Conservation (phyloP, 805 yeast genomes). For the Kluyveromyces dobzhanskii region DNA sequence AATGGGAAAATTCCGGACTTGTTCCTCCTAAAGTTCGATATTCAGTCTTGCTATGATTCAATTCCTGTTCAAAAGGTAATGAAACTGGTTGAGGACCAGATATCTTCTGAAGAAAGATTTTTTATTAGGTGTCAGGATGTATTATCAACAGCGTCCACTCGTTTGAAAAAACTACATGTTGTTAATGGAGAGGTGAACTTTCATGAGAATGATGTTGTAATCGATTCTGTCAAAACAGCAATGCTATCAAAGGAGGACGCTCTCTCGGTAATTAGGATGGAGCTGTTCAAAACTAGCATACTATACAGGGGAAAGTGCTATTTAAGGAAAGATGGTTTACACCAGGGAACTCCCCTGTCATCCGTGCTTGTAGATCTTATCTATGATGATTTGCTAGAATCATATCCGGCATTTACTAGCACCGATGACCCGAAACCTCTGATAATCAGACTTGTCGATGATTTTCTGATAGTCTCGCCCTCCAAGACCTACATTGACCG, state of each 20-base stretch:
- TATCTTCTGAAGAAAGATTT: slow-evolving; percentile 17
- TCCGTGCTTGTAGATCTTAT: slow-evolving; percentile 65
- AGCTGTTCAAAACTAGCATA: slow-evolving; percentile 44
- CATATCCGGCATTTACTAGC: slow-evolving; percentile 21
- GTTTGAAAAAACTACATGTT: slow-evolving; percentile 8
- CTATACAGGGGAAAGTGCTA: slow-evolving; percentile 31
- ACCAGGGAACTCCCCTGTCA: slow-evolving; percentile 79
- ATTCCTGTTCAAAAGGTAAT: slow-evolving; percentile 42
- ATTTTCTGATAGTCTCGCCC: slow-evolving; percentile 64
- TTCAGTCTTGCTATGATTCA: slow-evolving; percentile 68
- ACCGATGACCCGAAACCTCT: slow-evolving; percentile 24
- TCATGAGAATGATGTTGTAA: slow-evolving; percentile 12
- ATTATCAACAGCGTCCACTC: slow-evolving; percentile 14
- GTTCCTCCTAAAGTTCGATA: slow-evolving; percentile 63
- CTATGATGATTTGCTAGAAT: slow-evolving; percentile 51
- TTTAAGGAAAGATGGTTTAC: slow-evolving; percentile 59
- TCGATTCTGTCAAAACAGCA: slow-evolving; percentile 30
- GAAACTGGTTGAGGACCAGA: slow-evolving; percentile 21
- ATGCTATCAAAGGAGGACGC: slow-evolving; percentile 38
- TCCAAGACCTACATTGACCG: slow-evolving; percentile 24
- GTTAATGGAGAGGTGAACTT: slow-evolving; percentile 16
- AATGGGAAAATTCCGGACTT: slow-evolving; percentile 28
- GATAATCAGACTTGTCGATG: slow-evolving; percentile 71
- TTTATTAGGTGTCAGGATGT: slow-evolving; percentile 22
- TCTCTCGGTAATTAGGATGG: slow-evolving; percentile 38